Evolutionary conservation across 176 grass and related monocot genomes (phyloP).

Genomic region (Cenchrus purpureus): DNA sequence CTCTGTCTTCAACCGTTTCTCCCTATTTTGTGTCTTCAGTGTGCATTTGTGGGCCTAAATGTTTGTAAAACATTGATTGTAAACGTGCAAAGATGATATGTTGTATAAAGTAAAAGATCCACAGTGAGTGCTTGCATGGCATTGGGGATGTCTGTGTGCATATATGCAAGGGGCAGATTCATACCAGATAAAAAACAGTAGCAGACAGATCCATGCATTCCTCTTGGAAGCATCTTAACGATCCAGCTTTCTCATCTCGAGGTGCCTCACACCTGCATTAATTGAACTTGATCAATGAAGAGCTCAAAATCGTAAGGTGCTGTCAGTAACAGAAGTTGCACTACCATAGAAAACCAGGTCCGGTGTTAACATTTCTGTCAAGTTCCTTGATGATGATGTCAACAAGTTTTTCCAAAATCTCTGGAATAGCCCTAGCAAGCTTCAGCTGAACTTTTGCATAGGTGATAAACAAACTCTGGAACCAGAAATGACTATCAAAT

Average conservation of each 20-base stretch:
- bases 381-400: slow-evolving; percentile 78
- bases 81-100: background rate
- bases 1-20: slow-evolving; percentile 80
- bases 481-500: slow-evolving; percentile 31
- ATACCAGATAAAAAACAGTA: slow-evolving; percentile 84
- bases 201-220: slow-evolving; percentile 83
- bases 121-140: background rate
- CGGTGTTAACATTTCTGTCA: slow-evolving; percentile 60
- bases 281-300: slow-evolving; percentile 32
- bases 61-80: slow-evolving; percentile 29
- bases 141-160: background rate
- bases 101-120: background rate
- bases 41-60: slow-evolving; percentile 70
- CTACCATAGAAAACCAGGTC: slow-evolving; percentile 54
- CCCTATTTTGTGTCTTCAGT: slow-evolving; percentile 42
- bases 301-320: slow-evolving; percentile 27
- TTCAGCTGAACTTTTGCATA: slow-evolving; percentile 73
- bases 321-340: slow-evolving; percentile 11
- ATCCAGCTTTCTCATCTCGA: slow-evolving; percentile 77
- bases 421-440: slow-evolving; percentile 60
- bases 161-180: background rate
- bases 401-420: slow-evolving; percentile 80
- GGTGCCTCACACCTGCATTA: slow-evolving; percentile 66
- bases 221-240: slow-evolving; percentile 64
- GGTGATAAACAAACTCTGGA: slow-evolving; percentile 78